Conservation (phyloP, 257 asterid genomes). For the Solanum chmielewskii region DNA sequence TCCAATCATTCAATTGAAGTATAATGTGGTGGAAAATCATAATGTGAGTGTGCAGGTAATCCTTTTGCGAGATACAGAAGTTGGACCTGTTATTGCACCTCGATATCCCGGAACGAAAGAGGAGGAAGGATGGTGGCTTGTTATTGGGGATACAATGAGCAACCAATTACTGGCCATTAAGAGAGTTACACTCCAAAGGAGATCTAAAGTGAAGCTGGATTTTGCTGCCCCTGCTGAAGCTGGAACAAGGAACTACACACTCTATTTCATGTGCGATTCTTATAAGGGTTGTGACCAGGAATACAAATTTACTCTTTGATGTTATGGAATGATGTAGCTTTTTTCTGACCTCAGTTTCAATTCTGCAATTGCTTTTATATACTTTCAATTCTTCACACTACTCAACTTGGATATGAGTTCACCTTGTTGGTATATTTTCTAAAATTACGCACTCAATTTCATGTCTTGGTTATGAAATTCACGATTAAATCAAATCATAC, state of each 20-base stretch:
- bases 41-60: constrained; percentile 13
- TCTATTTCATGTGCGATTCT: constrained; percentile 30
- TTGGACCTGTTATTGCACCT: constrained; percentile 27
- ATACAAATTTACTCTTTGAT: constrained; percentile 21
- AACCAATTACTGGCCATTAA: constrained; percentile 27
- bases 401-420: too few species aligned
- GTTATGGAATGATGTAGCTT: not conserved
- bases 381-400: too few species aligned
- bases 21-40: constrained; percentile 9
- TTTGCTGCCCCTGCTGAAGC: constrained; percentile 24
- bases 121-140: constrained; percentile 41
- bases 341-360: not conserved
- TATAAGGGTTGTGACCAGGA: constrained; percentile 31
- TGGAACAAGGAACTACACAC: constrained; percentile 13
- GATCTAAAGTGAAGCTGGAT: constrained; percentile 15
- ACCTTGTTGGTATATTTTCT: too few species aligned
- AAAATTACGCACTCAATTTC: too few species aligned
- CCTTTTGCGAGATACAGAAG: constrained; percentile 24
- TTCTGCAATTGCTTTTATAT: not conserved
- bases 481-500: too few species aligned
- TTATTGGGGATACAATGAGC: constrained; percentile 22
- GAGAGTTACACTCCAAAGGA: constrained; percentile 26
- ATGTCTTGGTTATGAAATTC: too few species aligned
- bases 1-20: constrained; percentile 21
- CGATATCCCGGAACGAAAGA: constrained; percentile 27